Evolutionary conservation across 1,284 basidiomycete genomes (phyloP).

Genomic region (Cerrena zonata): DNA sequence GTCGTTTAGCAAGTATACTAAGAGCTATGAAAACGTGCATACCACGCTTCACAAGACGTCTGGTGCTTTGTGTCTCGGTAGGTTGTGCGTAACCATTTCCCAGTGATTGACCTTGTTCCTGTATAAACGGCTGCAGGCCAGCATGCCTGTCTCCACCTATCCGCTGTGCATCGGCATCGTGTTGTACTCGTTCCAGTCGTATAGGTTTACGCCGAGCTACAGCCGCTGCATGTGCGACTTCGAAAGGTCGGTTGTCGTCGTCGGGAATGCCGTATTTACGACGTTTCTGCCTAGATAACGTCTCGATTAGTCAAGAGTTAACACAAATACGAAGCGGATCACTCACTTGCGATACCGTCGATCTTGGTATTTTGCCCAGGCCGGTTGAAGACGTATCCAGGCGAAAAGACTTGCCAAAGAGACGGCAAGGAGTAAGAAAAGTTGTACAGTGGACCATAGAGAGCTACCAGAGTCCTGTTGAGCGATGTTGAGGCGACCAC

Average conservation of each 20-base stretch:
- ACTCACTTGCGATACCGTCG: conserved; percentile 55
- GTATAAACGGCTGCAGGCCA: conserved; percentile 2
- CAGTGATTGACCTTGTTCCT: not conserved
- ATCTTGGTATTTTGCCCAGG: conserved; percentile 46
- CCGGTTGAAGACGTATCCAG: conserved; percentile 21
- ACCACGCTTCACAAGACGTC: conserved; percentile 3
- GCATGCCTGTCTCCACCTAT: conserved; percentile 6
- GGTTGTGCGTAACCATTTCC: too few species aligned
- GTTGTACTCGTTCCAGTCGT: conserved; percentile 43
- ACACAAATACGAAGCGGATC: conserved; percentile 1
- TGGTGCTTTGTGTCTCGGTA: not conserved
- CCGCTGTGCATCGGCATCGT: conserved; percentile 28
- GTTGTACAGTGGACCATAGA: conserved; percentile 25
- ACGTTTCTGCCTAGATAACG: conserved; percentile 44
- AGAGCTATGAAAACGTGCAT: not conserved
- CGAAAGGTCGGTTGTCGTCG: conserved; percentile 71
- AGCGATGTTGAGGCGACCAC: conserved; percentile 42
- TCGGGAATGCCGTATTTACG: conserved; percentile 77
- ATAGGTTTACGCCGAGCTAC: too few species aligned
- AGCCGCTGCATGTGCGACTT: conserved; percentile 74
- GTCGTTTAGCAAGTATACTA: conserved; percentile 12
- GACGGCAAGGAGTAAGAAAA: conserved; percentile 11
- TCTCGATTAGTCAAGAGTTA: not conserved
- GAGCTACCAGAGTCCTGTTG: conserved; percentile 10
- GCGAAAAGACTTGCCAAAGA: conserved; percentile 11